A percentile compares a stretch with the other conserved stretches of the same genome.
Evolutionary conservation across 345 rosid genomes (phyloP).

Genomic region (Camelina laxa): DNA sequence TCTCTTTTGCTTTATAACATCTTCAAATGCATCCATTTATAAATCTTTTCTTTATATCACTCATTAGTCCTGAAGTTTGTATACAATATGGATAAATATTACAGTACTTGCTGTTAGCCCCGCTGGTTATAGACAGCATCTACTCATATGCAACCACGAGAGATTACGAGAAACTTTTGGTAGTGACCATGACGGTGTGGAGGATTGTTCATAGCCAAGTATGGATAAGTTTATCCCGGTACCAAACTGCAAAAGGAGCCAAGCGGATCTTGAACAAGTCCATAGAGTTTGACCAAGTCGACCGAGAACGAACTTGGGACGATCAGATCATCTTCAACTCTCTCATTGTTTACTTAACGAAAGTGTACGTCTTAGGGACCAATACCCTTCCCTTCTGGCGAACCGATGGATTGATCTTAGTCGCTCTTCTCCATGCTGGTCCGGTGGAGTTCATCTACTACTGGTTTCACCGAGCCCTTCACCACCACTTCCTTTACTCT

Average conservation of each 20-base stretch:
- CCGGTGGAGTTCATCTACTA: slow-evolving; percentile 79
- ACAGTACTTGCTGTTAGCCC: slow-evolving; percentile 57
- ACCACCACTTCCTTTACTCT: slow-evolving; percentile 73
- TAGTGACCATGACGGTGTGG: slow-evolving; percentile 42
- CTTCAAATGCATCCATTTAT: background rate
- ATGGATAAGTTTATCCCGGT: slow-evolving; percentile 58
- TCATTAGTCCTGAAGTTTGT: background rate
- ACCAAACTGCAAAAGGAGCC: slow-evolving; percentile 55
- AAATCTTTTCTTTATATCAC: background rate
- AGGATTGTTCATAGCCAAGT: slow-evolving; percentile 59
- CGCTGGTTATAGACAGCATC: slow-evolving; percentile 53
- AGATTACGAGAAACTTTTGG: slow-evolving; percentile 45
- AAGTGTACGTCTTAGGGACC: slow-evolving; percentile 23
- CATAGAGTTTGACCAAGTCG: slow-evolving; percentile 72
- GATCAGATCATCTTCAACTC: slow-evolving; percentile 55
- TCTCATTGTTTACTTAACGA: slow-evolving; percentile 28
- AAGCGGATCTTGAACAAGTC: slow-evolving; percentile 55
- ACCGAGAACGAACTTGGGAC: slow-evolving; percentile 67
- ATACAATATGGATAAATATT: slow-evolving; percentile 3
- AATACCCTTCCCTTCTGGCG: slow-evolving; percentile 59
- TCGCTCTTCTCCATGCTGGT: slow-evolving; percentile 54
- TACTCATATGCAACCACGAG: slow-evolving; percentile 37
- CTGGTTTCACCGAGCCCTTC: slow-evolving; percentile 79
- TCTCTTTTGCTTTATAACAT: background rate
- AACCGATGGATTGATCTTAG: slow-evolving; percentile 51